A percentile compares a stretch with the other conserved stretches of the same genome.
phyloP scores from a whole-genome alignment of 176 grass and related monocot species.

The Aegilops sharonensis region DNA sequence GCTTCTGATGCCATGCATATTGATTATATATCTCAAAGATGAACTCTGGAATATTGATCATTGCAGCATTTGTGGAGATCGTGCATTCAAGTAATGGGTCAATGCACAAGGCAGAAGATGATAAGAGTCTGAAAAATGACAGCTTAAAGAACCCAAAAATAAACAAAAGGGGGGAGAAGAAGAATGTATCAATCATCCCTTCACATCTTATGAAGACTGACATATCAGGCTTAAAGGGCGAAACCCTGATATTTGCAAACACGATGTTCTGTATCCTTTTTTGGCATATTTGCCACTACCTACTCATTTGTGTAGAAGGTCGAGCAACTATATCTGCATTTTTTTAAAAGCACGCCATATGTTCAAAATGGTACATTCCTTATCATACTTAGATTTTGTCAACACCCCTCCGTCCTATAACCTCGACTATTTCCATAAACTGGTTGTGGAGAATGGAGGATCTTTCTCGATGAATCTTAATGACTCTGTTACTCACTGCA shows the following conservation, averaged over 20 bases:
- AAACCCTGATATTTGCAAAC: slow-evolving; percentile 84
- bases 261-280: slow-evolving; percentile 98
- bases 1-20: slow-evolving; percentile 18
- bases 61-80: slow-evolving; percentile 82
- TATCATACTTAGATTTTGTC: slow-evolving; percentile 79
- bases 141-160: slow-evolving; percentile 40
- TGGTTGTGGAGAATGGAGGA: slow-evolving; percentile 91
- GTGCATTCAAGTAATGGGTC: slow-evolving; percentile 85
- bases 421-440: slow-evolving; percentile 86
- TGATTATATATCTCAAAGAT: slow-evolving; percentile 28
- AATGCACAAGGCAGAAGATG: slow-evolving; percentile 48
- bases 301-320: not conserved
- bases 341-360: not conserved
- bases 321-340: slow-evolving; percentile 2
- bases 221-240: slow-evolving; percentile 71
- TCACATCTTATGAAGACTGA: slow-evolving; percentile 89
- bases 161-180: slow-evolving; percentile 66
- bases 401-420: slow-evolving; percentile 77
- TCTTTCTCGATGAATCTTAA: slow-evolving; percentile 98
- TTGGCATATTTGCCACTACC: slow-evolving; percentile 4
- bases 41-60: slow-evolving; percentile 34
- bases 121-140: slow-evolving; percentile 46
- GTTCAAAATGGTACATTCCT: slow-evolving; percentile 34
- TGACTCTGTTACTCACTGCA: slow-evolving; percentile 83
- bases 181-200: slow-evolving; percentile 63